Evolutionary conservation across 2,329 filamentous ascomycete species (phyloP), one percentile per base, ranked within the genome.

Genomic region (Aspergillus carbonarius): DNA sequence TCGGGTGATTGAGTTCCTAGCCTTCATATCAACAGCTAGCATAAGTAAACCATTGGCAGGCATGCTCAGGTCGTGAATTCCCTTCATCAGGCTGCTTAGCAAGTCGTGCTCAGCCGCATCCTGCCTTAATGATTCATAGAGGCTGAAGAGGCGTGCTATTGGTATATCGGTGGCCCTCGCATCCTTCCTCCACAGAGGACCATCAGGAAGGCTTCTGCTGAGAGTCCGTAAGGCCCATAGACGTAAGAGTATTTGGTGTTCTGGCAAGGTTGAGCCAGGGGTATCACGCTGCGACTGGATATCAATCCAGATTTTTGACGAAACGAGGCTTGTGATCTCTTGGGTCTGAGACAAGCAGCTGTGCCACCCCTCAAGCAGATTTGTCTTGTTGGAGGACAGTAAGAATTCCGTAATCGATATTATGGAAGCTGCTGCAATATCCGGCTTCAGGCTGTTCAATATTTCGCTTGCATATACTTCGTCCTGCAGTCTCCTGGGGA

Each of bases 351-450:
- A 32, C 27, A 76, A 61, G 52, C 64, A 73, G 18, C 65, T 60
- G 47, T 63, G 65, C 74, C 76, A 77, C 55, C 58, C 60, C 42
- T 66, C 54, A n/a, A 78, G 61, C 20, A 70, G 46, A 10, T 61
- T 42, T 8, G 58, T 60, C 54, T 67, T 63, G 39, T 50, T 44
- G 13, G 61, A 42, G 23, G 69, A 66, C 25, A 68, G 58, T 39
- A 78, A 51, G 20, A 37, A 55, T 58, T 77, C 71, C 1, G 76
- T 76, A 3, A 74, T 66, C 23, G 63, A 50, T 32, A 76, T 62
- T 9, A 78, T 68, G 54, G 65, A 68, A 20, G 59, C 60, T 8
- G 70, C 62, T 23, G 66, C 66, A 54, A 58, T 50, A 30, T 74
- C 63, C 3, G 66, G 55, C 49, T 68, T 50, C 8, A 73, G 64